Evolutionary conservation across 768 basidiomycete genomes (phyloP).

Genomic region (Lenzites betulinus): DNA sequence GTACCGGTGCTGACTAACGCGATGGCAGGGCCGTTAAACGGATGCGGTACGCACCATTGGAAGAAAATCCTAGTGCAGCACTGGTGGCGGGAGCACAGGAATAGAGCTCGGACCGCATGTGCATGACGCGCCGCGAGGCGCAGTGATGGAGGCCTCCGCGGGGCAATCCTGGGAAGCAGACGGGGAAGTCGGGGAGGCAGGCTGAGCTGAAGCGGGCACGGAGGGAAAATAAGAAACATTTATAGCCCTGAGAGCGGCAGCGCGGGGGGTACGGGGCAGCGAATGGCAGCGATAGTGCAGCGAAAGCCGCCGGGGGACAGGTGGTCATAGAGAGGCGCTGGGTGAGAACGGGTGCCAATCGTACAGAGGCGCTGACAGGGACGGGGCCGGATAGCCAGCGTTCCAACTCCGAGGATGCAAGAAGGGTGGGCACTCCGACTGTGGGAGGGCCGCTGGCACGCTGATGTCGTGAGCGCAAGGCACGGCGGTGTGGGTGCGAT

Average conservation of each 20-base stretch:
- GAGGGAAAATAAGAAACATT: neutral
- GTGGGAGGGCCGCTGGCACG: neutral
- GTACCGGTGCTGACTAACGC: too few species aligned
- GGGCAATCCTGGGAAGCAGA: neutral
- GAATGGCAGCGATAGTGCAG: neutral
- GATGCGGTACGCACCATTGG: too few species aligned
- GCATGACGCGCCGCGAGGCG: neutral
- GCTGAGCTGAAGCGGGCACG: neutral
- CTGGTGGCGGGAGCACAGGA: neutral
- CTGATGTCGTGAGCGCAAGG: constrained; percentile 15
- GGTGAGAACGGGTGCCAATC: constrained; percentile 11
- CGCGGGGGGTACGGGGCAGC: neutral
- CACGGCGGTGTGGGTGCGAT: neutral
- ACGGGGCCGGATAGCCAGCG: constrained; percentile 4
- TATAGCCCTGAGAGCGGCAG: constrained; percentile 16
- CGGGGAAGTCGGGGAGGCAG: constrained; percentile 7
- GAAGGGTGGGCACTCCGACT: constrained; percentile 3
- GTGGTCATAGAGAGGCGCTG: constrained; percentile 2
- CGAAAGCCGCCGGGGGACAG: constrained; percentile 4
- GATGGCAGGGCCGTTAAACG: too few species aligned
- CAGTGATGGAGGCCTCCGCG: neutral
- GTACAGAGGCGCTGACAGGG: constrained; percentile 1
- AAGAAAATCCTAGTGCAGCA: too few species aligned
- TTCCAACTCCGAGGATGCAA: constrained; percentile 6
- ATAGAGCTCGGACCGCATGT: neutral